A percentile compares a stretch with the other conserved stretches of the same genome.
phyloP scores from a whole-genome alignment of 2,329 filamentous ascomycete genomes.

The Aspergillus sp. region DNA sequence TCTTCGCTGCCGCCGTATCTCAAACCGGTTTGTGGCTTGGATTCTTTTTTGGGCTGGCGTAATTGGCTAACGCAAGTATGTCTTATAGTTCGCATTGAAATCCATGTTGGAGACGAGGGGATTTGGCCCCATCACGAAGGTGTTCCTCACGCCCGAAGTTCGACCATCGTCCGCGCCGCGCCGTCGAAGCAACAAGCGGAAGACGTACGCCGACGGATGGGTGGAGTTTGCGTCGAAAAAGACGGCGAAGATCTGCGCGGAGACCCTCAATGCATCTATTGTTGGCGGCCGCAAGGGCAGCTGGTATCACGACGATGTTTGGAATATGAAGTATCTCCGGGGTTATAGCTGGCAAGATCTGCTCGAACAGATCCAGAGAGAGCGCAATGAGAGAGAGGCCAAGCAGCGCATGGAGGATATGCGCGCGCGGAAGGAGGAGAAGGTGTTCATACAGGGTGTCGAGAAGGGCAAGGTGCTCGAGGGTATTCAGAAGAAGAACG shows the following conservation, averaged over 20 bases:
- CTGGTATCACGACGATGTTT: conserved; percentile 47
- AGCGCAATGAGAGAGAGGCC: conserved; percentile 42
- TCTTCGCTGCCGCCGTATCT: conserved; percentile 47
- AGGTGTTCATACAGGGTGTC: conserved; percentile 42
- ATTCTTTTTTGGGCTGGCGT: too few species aligned
- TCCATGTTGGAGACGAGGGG: conserved; percentile 39
- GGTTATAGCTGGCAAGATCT: conserved; percentile 45
- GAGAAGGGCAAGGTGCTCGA: conserved; percentile 40
- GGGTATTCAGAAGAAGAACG: conserved; percentile 45
- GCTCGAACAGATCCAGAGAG: conserved; percentile 44
- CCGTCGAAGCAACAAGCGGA: conserved; percentile 38
- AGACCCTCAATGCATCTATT: conserved; percentile 44
- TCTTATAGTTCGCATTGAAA: conserved; percentile 36
- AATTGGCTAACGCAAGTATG: too few species aligned
- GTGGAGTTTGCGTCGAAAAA: conserved; percentile 47
- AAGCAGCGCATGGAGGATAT: conserved; percentile 41
- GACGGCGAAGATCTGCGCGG: conserved; percentile 44
- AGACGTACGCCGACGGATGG: conserved; percentile 47
- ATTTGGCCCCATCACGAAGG: conserved; percentile 41
- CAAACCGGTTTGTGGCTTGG: conserved; percentile 28
- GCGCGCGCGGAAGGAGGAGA: conserved; percentile 42
- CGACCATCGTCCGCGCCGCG: conserved; percentile 18
- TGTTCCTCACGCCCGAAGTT: conserved; percentile 43
- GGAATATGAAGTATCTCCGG: conserved; percentile 46
- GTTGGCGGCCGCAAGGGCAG: conserved; percentile 45